Base-by-base conservation (phyloP, 2,329 filamentous ascomycete genomes). In the Ceratocystis papillata region DNA sequence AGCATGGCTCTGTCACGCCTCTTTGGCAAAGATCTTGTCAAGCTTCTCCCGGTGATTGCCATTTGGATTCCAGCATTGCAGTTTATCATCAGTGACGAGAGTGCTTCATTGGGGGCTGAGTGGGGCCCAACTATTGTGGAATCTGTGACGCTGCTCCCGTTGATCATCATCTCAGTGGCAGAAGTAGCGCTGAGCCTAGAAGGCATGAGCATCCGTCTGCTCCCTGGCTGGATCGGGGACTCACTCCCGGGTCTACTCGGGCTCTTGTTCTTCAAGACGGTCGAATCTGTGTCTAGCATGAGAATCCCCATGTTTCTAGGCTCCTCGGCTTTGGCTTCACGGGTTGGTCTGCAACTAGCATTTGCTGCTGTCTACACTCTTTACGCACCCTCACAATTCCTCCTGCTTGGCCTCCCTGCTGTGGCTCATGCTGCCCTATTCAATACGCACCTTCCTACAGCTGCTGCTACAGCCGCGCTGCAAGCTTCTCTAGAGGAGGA, bases 41-140 rank as follows among this genome's bases (percentile, higher is more conserved):
- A 79, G 64, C 76, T 87, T 68, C 78, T 94, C 5, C 88, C 91
- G 2, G 76, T 95, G 7, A 76, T 94, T 53, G 89, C 90, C 3
- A 81, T 88, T 68, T 91, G 85, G 77, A 83, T 89, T 28, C 92
- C 92, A 0, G 78, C 83, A 7, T 75, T 87, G 17, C 90, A 96
- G 73, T 87, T 82, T 72, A 80, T 86, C 59, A 75, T 94, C n/a
- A 87, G 87, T 72, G 77, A 80, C 65, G 78, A 82, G 72, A 95
- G 89, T 75, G 79, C 78, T 3, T 20, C 61, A 3, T 76, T 96
- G 22, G 89, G 89, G 0, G 84, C 86, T 17, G 77, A 81, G 6
- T 83, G 83, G 72, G 94, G 93, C 0, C 92, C 94, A 0, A 72
- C 91, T 5, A 73, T 90, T 65, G 92, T 87, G 0, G 90, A 96